Conservation (phyloP, 352 stramenopile genomes). For the Phytophthora chlamydospora region DNA sequence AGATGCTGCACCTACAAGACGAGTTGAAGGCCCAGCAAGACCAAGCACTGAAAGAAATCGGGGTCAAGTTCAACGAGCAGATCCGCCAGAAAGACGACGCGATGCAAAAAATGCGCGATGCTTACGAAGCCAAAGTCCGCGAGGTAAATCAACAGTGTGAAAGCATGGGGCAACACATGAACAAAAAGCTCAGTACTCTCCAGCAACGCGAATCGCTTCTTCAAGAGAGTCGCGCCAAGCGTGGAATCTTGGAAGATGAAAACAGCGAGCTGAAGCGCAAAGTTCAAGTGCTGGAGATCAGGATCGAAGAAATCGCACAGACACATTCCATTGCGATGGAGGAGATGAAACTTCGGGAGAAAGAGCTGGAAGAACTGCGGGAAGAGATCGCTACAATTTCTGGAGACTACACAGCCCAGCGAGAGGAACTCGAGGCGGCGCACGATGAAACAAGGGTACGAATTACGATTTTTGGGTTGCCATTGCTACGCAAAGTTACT, state of each 20-base stretch:
- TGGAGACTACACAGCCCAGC: slow-evolving; percentile 67
- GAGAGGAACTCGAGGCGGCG: slow-evolving; percentile 58
- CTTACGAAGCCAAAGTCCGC: slow-evolving; percentile 70
- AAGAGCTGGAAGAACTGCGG: slow-evolving; percentile 57
- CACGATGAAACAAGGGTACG: slow-evolving; percentile 61
- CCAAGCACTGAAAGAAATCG: slow-evolving; percentile 66
- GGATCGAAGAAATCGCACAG: slow-evolving; percentile 76
- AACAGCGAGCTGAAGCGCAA: slow-evolving; percentile 81
- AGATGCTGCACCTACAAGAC: slow-evolving; percentile 60
- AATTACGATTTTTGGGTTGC: neutral
- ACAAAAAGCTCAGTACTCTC: slow-evolving; percentile 70
- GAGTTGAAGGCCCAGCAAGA: slow-evolving; percentile 65
- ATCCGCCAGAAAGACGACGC: slow-evolving; percentile 74
- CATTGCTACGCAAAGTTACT: neutral
- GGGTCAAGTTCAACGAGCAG: slow-evolving; percentile 64
- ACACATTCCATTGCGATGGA: slow-evolving; percentile 62
- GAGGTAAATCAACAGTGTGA: slow-evolving; percentile 73
- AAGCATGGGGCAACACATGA: slow-evolving; percentile 74
- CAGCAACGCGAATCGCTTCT: slow-evolving; percentile 76
- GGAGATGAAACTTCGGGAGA: slow-evolving; percentile 67
- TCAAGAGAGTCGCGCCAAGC: slow-evolving; percentile 66
- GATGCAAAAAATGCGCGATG: slow-evolving; percentile 55
- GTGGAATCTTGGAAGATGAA: slow-evolving; percentile 68
- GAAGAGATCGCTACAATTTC: slow-evolving; percentile 74
- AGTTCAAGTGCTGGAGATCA: slow-evolving; percentile 77